Evolutionary conservation across 2,329 filamentous ascomycete genomes (phyloP), one percentile per base, ranked within the genome.

Genomic region (Ophiostoma sp.): DNA sequence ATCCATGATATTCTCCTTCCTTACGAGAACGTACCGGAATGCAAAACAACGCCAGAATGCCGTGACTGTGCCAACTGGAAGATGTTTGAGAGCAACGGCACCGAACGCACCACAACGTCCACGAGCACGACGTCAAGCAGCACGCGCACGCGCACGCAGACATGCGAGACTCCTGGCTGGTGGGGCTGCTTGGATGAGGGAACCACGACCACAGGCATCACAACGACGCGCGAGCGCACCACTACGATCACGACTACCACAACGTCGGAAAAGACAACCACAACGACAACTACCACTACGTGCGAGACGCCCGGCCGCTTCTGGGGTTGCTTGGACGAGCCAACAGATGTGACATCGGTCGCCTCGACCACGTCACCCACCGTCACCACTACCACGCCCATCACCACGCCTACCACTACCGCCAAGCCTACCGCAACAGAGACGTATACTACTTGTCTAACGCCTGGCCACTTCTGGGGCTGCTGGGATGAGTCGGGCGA

Each of bases 31-130:
- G 91, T 96, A 0, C 90, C 95, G 0, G 80, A 85, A 72, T 98
- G 95, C 78, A 85, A 84, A 67, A 82, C 84, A 42, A 93, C 94
- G 6, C 83, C 87, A 36, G 89, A 92, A 66, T 98, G 95, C 76
- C 87, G 90, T 55, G 95, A 99, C 76, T 98, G 94, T 75, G 91
- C 87, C 69, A 88, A 89, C 68, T 98, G 95, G 95, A 96, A 97
- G 75, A 96, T 93, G 82, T 96, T 92, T 75, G 89, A 93, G 77
- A 96, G 93, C 76, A 97, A 97, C 76, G 90, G 90, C 42, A 95
- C 91, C 1, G 89, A 93, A 71, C 84, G 84, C 1, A 82, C 83
- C 2, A 83, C 84, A 0, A 85, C 84, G 1, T 83, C 84, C 1
- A 83, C 83, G 2, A 87, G 85, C 64, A n/a, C 14, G n/a, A 18